A percentile compares a stretch with the other conserved stretches of the same genome.
Conservation (phyloP, 129 eudicot species). For the Flaveria brownii region DNA sequence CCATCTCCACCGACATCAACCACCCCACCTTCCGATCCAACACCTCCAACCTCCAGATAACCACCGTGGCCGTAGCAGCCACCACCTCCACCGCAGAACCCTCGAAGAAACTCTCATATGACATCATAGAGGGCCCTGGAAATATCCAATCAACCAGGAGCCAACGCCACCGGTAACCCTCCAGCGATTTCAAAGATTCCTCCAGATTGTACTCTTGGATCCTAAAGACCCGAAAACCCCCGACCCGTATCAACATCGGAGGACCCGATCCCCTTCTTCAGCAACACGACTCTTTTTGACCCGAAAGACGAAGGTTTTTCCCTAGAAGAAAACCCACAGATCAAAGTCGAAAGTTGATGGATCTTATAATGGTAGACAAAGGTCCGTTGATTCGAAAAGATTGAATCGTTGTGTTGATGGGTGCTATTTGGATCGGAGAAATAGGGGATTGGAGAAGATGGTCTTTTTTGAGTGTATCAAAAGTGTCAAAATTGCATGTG, state of each 20-base stretch:
- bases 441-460: no score
- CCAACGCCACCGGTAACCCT: conserved; percentile 30
- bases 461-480: no score
- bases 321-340: conserved; percentile 11
- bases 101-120: conserved; percentile 65
- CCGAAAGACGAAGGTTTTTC: background rate
- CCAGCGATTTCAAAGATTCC: conserved; percentile 63
- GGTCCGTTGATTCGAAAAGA: conserved; percentile 6
- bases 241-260: conserved; percentile 24
- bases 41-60: conserved; percentile 26
- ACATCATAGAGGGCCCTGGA: no score
- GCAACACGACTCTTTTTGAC: background rate
- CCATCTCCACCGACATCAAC: conserved; percentile 38
- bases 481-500: no score
- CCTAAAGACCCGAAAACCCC: conserved; percentile 36
- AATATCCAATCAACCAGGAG: conserved; percentile 20
- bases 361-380: conserved; percentile 1
- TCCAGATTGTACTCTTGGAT: conserved; percentile 19
- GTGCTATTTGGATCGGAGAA: background rate
- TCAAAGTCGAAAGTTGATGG: conserved; percentile 17
- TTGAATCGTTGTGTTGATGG: conserved; percentile 6
- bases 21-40: conserved; percentile 20
- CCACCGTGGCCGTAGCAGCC: conserved; percentile 22
- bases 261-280: conserved; percentile 20
- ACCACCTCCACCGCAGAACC: conserved; percentile 31